These are phyloP conservation scores for Lentinula detonsa DNA, from an alignment of 768 basidiomycete species.

Conservation along the genomic window DNA sequence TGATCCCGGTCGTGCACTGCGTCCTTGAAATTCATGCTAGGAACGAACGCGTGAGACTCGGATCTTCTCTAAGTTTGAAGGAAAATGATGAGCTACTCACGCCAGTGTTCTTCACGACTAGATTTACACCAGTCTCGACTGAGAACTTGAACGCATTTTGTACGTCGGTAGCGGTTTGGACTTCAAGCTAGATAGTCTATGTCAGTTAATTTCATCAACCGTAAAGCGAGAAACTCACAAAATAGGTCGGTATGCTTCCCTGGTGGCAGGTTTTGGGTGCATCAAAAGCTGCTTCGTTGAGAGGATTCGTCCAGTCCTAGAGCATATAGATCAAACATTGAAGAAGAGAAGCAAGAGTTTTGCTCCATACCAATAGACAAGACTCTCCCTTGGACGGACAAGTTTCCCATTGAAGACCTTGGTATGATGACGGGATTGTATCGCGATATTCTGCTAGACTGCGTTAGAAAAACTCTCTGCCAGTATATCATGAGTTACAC, in stretches of 20 bases:
- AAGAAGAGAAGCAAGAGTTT: not conserved
- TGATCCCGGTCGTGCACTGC: constrained; percentile 14
- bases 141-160: constrained; percentile 19
- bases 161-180: constrained; percentile 11
- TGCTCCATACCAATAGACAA: not conserved
- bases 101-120: constrained; percentile 21
- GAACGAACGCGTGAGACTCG: no score
- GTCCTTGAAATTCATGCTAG: constrained; percentile 21
- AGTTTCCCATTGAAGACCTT: not conserved
- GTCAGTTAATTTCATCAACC: not conserved
- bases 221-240: not conserved
- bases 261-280: not conserved
- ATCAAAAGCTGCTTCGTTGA: not conserved
- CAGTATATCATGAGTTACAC: not conserved
- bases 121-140: constrained; percentile 10
- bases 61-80: no score
- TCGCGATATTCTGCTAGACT: not conserved
- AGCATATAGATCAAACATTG: not conserved
- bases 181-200: not conserved
- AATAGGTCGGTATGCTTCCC: not conserved
- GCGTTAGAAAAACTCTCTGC: not conserved
- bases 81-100: constrained; percentile 6
- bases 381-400: not conserved
- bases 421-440: not conserved
- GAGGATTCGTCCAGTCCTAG: not conserved